Evolutionary conservation across 2,329 filamentous ascomycete species (phyloP), one percentile per base, ranked within the genome.

Genomic region (Fusarium aywerte): DNA sequence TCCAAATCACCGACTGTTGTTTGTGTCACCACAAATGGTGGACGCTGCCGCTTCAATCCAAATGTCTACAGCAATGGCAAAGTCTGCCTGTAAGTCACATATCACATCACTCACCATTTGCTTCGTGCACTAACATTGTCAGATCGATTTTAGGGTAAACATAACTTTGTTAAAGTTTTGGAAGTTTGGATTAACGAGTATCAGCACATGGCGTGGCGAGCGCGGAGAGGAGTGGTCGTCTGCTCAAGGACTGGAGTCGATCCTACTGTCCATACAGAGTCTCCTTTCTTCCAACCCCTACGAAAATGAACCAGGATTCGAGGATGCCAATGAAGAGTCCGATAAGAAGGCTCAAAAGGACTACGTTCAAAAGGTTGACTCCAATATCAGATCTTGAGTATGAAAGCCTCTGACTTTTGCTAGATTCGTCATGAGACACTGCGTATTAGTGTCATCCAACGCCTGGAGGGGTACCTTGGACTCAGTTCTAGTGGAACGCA

Each of bases 171-270:
- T n/a, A 31, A 31, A 21, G 31, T 4, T 15, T 27, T 13, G 36
- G 12, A 21, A 13, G 4, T n/a, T 20, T 8, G 38, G 35, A 45
- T 69, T 73, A 49, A 73, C 67, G 49, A 27, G 8, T n/a, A 40
- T n/a, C 31, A 96, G 94, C 58, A 99, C 96, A 76, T 99, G 96
- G 96, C 87, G 91, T 48, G 94, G 94, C 27, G 91, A 97, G 74
- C 86, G 88, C 16, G 93, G 94, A 55, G 96, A 98, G 78, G 90
- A 97, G 77, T 99, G 96, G 96, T 97, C 94, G 16, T 93, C 94
- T 16, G 96, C 95, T 1, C 96, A 98, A 77, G 95, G 96, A 8
- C 83, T 99, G 2, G 96, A 98, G 77, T 98, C 95, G 1, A 92
- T 98, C 47, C 80, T 99, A 45, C 87, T 98, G 52, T 98, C 95